Base-by-base conservation (phyloP, 73 alveolate species). In the Paramecium sexaurelia region DNA sequence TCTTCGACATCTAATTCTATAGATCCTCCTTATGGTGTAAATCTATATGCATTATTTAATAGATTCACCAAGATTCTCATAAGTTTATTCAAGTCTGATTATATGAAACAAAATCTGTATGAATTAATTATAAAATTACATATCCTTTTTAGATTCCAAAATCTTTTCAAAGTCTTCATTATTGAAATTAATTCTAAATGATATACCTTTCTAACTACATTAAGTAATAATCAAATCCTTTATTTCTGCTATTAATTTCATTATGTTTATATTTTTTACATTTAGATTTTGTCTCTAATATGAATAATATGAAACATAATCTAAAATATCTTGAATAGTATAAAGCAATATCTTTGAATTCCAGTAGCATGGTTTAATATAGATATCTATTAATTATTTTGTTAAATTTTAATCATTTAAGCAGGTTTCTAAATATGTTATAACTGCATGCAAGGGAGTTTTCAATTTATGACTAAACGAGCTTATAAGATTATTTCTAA, bases 31-130 rank as follows among this genome's bases (percentile, higher is more conserved):
- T 78, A 78, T 7, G 29, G 68, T 6, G 90, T 78, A 43, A 39
- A 78, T 40, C 90, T 37, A 43, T 78, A 78, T 20, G 90, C 90
- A 78, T 78, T 78, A 17, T 78, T 78, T 20, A 78, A 33, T n/a
- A 78, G 27, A 24, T 78, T 78, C 33, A 78, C 73, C 6, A 78
- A 22, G 32, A 78, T 40, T 26, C 90, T 39, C 40, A 26, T 41
- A 19, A 78, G 22, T n/a, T 78, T 78, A 73, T 73, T 73, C 5
- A 36, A 17, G 27, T 73, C 87, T 3, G 87, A 27, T 8, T 73
- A 33, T 0, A 73, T 8, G 35, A 36, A 27, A 37, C 55, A 36
- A 27, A n/a, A 73, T 27, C 87, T 73, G 20, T 13, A 32, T n/a
- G 32, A 33, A 39, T 78, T 19, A 40, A 11, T 78, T 51, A 15